Evolutionary conservation across 495 filamentous ascomycete genomes (phyloP), one percentile per base, ranked within the genome.

Genomic region (Neurospora discreta): DNA sequence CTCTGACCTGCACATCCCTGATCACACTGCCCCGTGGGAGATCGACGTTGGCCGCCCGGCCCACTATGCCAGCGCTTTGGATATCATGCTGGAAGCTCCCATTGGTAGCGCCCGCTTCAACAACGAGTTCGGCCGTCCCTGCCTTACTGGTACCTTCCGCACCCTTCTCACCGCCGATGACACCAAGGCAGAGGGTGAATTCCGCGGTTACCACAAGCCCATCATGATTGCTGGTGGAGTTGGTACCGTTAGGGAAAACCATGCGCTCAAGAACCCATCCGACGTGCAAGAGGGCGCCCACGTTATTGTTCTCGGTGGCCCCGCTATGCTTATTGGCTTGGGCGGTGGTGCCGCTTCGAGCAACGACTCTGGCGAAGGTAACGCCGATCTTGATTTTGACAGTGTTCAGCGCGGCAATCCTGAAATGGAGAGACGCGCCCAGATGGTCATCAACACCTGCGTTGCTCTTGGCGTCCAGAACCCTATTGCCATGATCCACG

Each of bases 181-280:
- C 36, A 71, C 75, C 33, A 78, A 78, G 36, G 73, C 74, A 0
- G 77, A 78, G 23, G 76, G 85, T 4, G 95, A 99, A 68, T 82
- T 92, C 68, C 85, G 96, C 75, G 95, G 95, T 18, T 99, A 97
- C 76, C 95, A 98, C 84, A 99, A 99, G 82, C 95, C 95, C 8
- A 98, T 99, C 80, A 97, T 99, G 94, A 91, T 99, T 83, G 95
- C 96, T 71, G 96, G 95, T 73, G 95, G 96, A 78, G 87, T 97
- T 60, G 96, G 95, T 42, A 97, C 92, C n/a, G 94, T 98, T n/a
- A 82, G 96, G 71, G 95, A 95, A 1, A 90, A 94, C 76, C 91
- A 97, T 80, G 94, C 95, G 5, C 85, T 96, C 68, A 99, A 99
- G 81, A 84, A 90, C 72, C 87, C 89, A 3, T 84, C 87, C 15